A percentile compares a stretch with the other conserved stretches of the same genome.
phyloP scores from a whole-genome alignment of 108 stramenopile genomes.

The Skeletonema grethae region DNA sequence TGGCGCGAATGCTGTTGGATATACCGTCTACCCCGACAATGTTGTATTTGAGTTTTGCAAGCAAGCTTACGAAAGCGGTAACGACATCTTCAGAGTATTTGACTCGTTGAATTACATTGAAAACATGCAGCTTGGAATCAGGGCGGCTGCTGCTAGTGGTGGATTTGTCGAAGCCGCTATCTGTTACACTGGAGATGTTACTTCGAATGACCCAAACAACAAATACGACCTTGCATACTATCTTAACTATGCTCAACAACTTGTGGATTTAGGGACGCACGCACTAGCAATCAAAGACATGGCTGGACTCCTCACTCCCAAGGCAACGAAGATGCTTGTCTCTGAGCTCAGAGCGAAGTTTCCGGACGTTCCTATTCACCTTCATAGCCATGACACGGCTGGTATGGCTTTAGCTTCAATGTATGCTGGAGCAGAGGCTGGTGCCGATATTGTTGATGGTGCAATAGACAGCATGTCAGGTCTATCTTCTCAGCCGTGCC shows the following conservation, averaged over 20 bases:
- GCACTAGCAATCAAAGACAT: constrained; percentile 88
- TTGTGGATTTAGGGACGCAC: constrained; percentile 70
- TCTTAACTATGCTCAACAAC: constrained; percentile 60
- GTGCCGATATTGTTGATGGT: constrained; percentile 82
- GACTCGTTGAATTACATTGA: constrained; percentile 83
- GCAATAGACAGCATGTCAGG: constrained; percentile 81
- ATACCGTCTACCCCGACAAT: constrained; percentile 88
- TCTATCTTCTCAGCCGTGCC: constrained; percentile 75
- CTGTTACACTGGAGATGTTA: constrained; percentile 86
- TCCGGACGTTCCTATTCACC: constrained; percentile 85
- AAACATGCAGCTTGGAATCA: constrained; percentile 84
- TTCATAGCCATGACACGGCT: constrained; percentile 88
- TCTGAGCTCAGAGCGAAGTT: constrained; percentile 61
- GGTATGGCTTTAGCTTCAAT: constrained; percentile 83
- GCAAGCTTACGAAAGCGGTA: constrained; percentile 68
- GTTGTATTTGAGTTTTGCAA: constrained; percentile 83
- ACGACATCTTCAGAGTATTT: constrained; percentile 89
- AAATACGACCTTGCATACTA: constrained; percentile 85
- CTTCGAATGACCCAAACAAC: constrained; percentile 41
- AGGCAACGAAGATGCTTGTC: constrained; percentile 68
- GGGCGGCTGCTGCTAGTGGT: constrained; percentile 74
- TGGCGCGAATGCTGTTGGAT: constrained; percentile 88
- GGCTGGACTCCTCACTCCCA: constrained; percentile 85
- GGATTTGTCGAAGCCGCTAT: constrained; percentile 80
- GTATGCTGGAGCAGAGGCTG: constrained; percentile 70